These are phyloP conservation scores for Leccinum disarticulatum DNA, from an alignment of 768 basidiomycete species.

Conservation along the genomic window DNA sequence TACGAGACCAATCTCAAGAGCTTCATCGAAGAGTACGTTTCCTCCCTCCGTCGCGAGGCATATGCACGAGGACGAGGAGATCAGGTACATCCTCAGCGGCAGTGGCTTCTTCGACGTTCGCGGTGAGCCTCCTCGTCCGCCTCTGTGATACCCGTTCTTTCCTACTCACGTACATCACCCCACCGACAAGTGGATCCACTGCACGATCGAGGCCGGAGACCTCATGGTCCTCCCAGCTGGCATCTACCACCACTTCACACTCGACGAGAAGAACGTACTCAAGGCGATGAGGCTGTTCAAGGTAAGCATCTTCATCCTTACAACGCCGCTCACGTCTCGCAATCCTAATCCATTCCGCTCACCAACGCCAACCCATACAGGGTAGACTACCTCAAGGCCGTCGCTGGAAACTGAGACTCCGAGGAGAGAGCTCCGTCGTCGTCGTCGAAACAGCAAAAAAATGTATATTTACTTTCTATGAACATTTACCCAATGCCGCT, in stretches of 20 bases:
- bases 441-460: background rate
- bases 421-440: background rate
- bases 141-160: too few relatives aligned
- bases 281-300: slow-evolving; percentile 84
- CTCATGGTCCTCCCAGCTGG: slow-evolving; percentile 86
- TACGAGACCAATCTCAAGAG: slow-evolving; percentile 81
- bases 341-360: background rate
- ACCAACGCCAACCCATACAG: slow-evolving; percentile 69
- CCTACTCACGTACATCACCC: background rate
- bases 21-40: slow-evolving; percentile 79
- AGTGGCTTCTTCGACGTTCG: too few relatives aligned
- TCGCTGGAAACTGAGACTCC: slow-evolving; percentile 40
- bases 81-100: too few relatives aligned
- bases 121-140: too few relatives aligned
- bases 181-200: slow-evolving; percentile 77
- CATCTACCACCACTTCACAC: slow-evolving; percentile 93
- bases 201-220: slow-evolving; percentile 75
- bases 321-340: background rate
- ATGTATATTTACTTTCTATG: slow-evolving; percentile 1
- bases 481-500: background rate
- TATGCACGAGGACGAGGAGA: too few relatives aligned
- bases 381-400: slow-evolving; percentile 54
- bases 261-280: slow-evolving; percentile 73
- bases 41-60: too few relatives aligned
- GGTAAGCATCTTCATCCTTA: slow-evolving; percentile 38